Conservation (phyloP, 1,284 basidiomycete species). For the Xanthoconium separans region DNA sequence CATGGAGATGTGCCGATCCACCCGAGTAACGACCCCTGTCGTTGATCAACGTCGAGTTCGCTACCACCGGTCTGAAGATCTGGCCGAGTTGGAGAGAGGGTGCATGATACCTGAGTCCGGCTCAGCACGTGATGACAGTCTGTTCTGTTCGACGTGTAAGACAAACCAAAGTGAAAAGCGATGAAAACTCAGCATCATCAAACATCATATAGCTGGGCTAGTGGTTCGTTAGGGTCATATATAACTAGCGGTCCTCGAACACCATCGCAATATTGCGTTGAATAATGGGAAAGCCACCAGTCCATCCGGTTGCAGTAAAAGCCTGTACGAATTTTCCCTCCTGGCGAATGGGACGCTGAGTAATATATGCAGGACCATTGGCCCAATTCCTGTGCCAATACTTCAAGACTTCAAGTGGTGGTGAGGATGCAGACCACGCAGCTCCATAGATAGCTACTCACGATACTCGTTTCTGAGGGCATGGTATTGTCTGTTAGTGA, state of each 20-base stretch:
- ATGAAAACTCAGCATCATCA: constrained; percentile 32
- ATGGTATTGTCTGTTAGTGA: constrained; percentile 31
- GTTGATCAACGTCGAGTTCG: constrained; percentile 46
- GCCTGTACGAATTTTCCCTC: constrained; percentile 19
- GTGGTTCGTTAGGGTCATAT: constrained; percentile 39
- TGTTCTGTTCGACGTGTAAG: constrained; percentile 15
- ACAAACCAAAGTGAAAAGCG: neutral
- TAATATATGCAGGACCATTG: constrained; percentile 32
- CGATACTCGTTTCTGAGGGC: constrained; percentile 27
- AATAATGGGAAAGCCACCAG: constrained; percentile 39
- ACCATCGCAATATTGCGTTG: constrained; percentile 49
- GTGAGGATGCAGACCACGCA: neutral
- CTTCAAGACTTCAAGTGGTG: constrained; percentile 25
- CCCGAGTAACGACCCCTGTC: too few relatives aligned
- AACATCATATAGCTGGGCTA: constrained; percentile 35
- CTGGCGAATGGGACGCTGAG: constrained; percentile 35
- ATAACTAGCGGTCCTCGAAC: constrained; percentile 42
- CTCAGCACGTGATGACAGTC: constrained; percentile 27
- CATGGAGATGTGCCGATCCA: too few relatives aligned
- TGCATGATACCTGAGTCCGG: constrained; percentile 21
- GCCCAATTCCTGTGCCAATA: constrained; percentile 38
- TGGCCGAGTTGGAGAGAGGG: constrained; percentile 10
- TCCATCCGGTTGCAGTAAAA: constrained; percentile 22
- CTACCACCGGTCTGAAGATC: constrained; percentile 4
- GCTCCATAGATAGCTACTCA: constrained; percentile 9